Conservation (phyloP, 2,329 filamentous ascomycete species). For the Xylaria arbuscula region DNA sequence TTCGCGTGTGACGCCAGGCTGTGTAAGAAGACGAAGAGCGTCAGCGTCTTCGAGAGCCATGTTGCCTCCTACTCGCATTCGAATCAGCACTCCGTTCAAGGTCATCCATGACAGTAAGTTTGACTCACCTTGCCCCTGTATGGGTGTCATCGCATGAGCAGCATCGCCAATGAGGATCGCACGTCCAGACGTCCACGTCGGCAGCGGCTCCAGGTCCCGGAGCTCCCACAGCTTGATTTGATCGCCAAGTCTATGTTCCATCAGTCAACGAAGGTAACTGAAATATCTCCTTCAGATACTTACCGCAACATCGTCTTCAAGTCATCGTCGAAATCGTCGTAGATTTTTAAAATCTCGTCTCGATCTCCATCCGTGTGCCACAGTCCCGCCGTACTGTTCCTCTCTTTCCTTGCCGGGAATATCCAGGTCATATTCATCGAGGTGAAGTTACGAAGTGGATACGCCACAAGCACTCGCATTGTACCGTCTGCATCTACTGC, state of each 20-base stretch:
- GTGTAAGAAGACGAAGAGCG: constrained; percentile 39
- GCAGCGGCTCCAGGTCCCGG: constrained; percentile 43
- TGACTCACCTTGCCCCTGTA: constrained; percentile 41
- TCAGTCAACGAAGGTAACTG: constrained; percentile 5
- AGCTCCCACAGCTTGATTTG: constrained; percentile 46
- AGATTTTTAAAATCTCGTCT: constrained; percentile 40
- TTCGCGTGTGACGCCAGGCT: constrained; percentile 38
- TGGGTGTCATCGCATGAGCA: constrained; percentile 44
- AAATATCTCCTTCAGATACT: constrained; percentile 4
- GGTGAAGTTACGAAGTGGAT: constrained; percentile 36
- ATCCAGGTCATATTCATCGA: constrained; percentile 45
- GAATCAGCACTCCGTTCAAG: neutral
- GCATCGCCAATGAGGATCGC: constrained; percentile 46
- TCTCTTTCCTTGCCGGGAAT: constrained; percentile 38
- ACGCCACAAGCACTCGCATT: constrained; percentile 39
- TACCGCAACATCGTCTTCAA: constrained; percentile 40
- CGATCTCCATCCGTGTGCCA: constrained; percentile 43
- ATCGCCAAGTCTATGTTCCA: constrained; percentile 33
- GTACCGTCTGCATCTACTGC: constrained; percentile 40
- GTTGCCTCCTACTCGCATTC: constrained; percentile 30
- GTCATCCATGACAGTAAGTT: neutral
- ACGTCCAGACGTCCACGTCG: constrained; percentile 40
- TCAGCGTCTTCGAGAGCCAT: constrained; percentile 44
- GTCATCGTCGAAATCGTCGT: constrained; percentile 38
- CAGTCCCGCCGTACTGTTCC: constrained; percentile 35